phyloP scores from a whole-genome alignment of 2,329 filamentous ascomycete genomes.

The Coniosporium tulheliwenetii region DNA sequence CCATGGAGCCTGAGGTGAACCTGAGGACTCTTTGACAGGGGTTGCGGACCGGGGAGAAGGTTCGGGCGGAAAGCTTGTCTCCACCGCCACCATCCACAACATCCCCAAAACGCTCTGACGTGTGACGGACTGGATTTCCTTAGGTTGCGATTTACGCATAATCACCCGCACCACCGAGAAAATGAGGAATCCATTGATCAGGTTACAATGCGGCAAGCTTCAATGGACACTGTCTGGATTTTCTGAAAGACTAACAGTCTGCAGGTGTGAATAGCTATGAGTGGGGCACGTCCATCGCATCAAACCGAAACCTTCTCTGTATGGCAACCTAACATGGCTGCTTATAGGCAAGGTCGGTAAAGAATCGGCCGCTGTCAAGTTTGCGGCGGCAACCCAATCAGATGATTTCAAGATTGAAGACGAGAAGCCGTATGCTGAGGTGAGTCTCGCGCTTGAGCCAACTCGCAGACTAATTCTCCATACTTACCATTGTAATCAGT shows the following conservation, averaged over 20 bases:
- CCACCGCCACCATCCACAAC: constrained; percentile 1
- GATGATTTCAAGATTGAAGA: constrained; percentile 61
- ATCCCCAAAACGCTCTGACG: constrained; percentile 2
- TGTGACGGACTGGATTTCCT: neutral
- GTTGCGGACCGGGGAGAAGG: constrained; percentile 1
- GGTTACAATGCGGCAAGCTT: constrained; percentile 56
- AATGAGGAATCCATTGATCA: constrained; percentile 69
- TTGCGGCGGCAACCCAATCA: constrained; percentile 69
- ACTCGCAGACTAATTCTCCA: neutral
- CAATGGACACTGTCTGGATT: neutral
- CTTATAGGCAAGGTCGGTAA: constrained; percentile 64
- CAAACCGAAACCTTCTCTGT: neutral
- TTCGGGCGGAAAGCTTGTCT: constrained; percentile 3
- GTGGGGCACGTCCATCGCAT: constrained; percentile 49
- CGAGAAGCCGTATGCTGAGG: constrained; percentile 90
- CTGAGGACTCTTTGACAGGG: neutral
- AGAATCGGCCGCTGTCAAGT: constrained; percentile 76
- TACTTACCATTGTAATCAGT: constrained; percentile 32
- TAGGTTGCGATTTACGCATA: too few species aligned
- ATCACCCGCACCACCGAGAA: constrained; percentile 4
- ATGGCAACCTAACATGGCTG: constrained; percentile 3
- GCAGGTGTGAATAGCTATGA: constrained; percentile 96
- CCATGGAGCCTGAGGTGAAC: too few species aligned
- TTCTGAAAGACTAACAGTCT: constrained; percentile 6
- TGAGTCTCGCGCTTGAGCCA: constrained; percentile 21